Evolutionary conservation across 371 early-diverging fungal genomes (phyloP), one percentile per base, ranked within the genome.

Genomic region (Mortierella sp.): DNA sequence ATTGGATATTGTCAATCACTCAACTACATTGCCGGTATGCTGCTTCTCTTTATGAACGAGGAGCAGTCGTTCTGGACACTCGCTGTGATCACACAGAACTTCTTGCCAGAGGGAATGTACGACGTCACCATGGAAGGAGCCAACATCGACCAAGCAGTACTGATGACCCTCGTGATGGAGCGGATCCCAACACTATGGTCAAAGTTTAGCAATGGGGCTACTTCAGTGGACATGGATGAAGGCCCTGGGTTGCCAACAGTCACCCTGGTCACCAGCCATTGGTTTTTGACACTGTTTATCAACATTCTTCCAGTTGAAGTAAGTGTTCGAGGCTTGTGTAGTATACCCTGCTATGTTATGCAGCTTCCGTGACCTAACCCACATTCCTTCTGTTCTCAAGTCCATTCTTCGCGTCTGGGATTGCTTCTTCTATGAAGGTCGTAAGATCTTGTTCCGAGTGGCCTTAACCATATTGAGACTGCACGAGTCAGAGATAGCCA

Each of bases 1-100:
- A 92, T 94, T 45, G 95, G 94, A 10, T 95, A 95, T 73, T 92
- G 93, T 67, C 94, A 95, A 72, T 88, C 92, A 4, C 85, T 95
- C 65, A 94, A 92, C 57, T 93, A 92, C 59, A 77, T 95, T 37
- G 94, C 84, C 19, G 95, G 92, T 3, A 81, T 93, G 59, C 82
- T 95, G 14, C 79, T 95, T 16, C 72, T 95, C 7, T 86, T 92
- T 51, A 82, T 90, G 72, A 81, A 86, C n/a, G 95, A 95, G 61
- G 91, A 92, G 47, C 82, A 88, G 14, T 90, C 90, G 7, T 95
- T 94, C 63, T 95, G 94, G 94, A 89, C 88, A 63, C 74, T 95
- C 31, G 87, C 92, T 1, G 88, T 88, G 9, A 87, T 91, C 13
- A 85, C 92, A 8, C 88, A 92, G 39, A 85, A 90, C 21, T 82